These are phyloP conservation scores for Pseudevernia furfuracea DNA, from an alignment of 495 filamentous ascomycete genomes.

Conservation along the genomic window DNA sequence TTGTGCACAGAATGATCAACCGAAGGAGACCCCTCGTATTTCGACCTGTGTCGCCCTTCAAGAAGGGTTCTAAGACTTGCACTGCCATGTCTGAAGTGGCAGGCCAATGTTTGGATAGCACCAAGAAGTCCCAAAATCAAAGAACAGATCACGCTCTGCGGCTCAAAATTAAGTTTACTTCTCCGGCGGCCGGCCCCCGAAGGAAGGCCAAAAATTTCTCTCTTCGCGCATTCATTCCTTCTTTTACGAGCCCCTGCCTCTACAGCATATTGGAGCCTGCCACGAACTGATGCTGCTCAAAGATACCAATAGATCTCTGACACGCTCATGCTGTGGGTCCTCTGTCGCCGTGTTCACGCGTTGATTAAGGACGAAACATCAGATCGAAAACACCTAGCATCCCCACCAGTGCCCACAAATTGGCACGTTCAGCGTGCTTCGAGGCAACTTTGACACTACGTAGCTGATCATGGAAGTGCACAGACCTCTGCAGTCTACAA, in stretches of 20 bases:
- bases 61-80: constrained; percentile 47
- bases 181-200: not conserved
- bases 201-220: not conserved
- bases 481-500: not conserved
- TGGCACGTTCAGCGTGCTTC: not conserved
- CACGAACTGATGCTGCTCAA: not conserved
- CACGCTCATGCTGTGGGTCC: not conserved
- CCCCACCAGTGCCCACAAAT: not conserved
- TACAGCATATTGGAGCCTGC: no score
- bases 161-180: constrained; percentile 14
- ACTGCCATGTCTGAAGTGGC: constrained; percentile 39
- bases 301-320: not conserved
- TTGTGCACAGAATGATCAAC: constrained; percentile 83
- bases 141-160: constrained; percentile 21
- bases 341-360: not conserved
- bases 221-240: no score
- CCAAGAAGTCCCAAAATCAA: constrained; percentile 2
- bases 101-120: constrained; percentile 1
- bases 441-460: not conserved
- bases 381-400: not conserved
- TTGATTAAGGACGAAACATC: not conserved
- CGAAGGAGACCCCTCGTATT: constrained; percentile 82
- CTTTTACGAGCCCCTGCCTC: no score
- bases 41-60: constrained; percentile 59
- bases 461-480: not conserved